Conservation (phyloP, 768 basidiomycete species). For the Suillus fuscotomentosus region DNA sequence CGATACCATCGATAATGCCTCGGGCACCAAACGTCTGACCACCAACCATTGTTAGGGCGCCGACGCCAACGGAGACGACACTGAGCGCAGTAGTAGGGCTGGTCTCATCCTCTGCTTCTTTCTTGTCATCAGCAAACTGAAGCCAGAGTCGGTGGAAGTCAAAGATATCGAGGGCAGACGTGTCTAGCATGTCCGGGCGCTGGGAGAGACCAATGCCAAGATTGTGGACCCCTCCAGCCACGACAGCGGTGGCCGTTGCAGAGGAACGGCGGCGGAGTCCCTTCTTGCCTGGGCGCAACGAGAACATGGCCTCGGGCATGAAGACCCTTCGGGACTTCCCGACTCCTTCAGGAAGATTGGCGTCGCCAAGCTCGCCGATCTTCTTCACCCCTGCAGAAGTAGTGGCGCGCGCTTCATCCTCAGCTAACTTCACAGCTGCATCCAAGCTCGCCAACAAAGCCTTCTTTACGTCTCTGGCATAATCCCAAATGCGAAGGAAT, state of each 20-base stretch:
- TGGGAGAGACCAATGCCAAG: constrained; percentile 82
- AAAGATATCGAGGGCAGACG: constrained; percentile 80
- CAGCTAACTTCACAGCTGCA: constrained; percentile 71
- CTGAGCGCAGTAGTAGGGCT: constrained; percentile 63
- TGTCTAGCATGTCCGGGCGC: constrained; percentile 75
- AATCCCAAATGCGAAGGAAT: constrained; percentile 80
- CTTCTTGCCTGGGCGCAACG: constrained; percentile 44
- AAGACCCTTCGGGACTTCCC: constrained; percentile 84
- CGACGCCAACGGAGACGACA: constrained; percentile 73
- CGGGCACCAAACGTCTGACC: constrained; percentile 78
- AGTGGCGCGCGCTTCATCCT: constrained; percentile 75
- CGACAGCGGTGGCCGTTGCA: constrained; percentile 48
- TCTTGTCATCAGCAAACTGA: constrained; percentile 57
- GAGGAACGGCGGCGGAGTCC: constrained; percentile 35
- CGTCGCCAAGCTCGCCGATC: constrained; percentile 69
- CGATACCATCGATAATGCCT: constrained; percentile 72
- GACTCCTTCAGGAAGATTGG: constrained; percentile 76
- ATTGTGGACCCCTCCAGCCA: constrained; percentile 76
- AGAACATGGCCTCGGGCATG: constrained; percentile 98
- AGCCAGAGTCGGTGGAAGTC: constrained; percentile 79
- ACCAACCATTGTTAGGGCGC: constrained; percentile 88
- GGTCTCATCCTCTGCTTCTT: constrained; percentile 32
- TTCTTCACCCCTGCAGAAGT: constrained; percentile 65
- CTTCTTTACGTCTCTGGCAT: constrained; percentile 74
- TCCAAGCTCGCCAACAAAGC: constrained; percentile 82